Evolutionary conservation across 2,329 filamentous ascomycete species (phyloP), one percentile per base, ranked within the genome.

Genomic region (Penicillium brasilianum): DNA sequence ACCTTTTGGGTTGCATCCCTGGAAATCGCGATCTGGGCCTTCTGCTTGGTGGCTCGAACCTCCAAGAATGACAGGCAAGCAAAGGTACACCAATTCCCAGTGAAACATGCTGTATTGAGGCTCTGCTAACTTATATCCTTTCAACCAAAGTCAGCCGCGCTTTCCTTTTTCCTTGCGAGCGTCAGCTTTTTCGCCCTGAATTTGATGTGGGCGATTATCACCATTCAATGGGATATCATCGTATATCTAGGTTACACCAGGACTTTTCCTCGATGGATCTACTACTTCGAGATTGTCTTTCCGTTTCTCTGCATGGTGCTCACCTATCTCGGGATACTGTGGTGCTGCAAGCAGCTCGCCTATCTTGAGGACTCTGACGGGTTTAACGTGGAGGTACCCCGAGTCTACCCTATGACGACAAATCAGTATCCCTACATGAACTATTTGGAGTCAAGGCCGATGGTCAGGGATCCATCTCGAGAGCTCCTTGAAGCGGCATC

Each of bases 171-270:
- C 18, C 14, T 44, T 16, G n/a, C 25, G 4, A 55, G 25, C n/a
- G 20, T 20, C 10, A 22, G 36, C 13, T 55, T 55, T 10, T 55
- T 55, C 39, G 52, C 37, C 11, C 14, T 55, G 36, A 46, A 44
- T 18, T 2, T 46, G 8, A 20, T 32, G n/a, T 32, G 25, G 22
- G 25, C 52, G 18, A 43, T 55, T 18, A 18, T 55, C 9, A 22
- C 37, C 2, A 55, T 55, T 6, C 36, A 36, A n/a, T 43, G 36
- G 37, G 25, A 30, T 3, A 32, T 55, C 18, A 13, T 55, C 41
- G 36, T 8, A 6, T 55, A 44, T 9, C 28, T 18, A 4, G n/a
- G 30, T 7, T 14, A 43, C 28, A 7, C 2, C 6, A 22, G 44
- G 2, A 16, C 9, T 10, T 20, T 7, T 6, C 49, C 49, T 10